phyloP scores from a whole-genome alignment of 495 filamentous ascomycete genomes.

The Penicillium paradoxum region DNA sequence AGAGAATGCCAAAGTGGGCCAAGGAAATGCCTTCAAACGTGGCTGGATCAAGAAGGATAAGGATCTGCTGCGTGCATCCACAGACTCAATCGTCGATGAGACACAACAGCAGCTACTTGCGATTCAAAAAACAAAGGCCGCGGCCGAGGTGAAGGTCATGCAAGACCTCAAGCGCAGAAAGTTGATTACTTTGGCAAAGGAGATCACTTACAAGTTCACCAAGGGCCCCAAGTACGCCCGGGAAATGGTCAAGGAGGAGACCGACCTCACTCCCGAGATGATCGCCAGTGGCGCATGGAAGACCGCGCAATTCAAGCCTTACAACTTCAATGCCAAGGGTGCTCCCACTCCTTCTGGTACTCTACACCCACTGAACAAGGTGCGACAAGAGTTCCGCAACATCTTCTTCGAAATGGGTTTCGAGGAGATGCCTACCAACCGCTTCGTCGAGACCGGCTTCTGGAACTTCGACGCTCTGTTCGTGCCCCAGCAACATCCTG shows the following conservation, averaged over 20 bases:
- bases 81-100: constrained; percentile 68
- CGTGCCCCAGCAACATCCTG: constrained; percentile 95
- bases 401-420: constrained; percentile 87
- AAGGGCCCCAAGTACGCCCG: constrained; percentile 85
- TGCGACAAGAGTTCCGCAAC: constrained; percentile 85
- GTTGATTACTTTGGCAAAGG: constrained; percentile 72
- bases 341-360: constrained; percentile 74
- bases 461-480: constrained; percentile 99
- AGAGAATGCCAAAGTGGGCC: constrained; percentile 82
- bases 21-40: constrained; percentile 92
- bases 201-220: constrained; percentile 73
- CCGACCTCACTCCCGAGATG: constrained; percentile 93
- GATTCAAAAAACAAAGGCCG: constrained; percentile 61
- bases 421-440: constrained; percentile 48
- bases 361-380: constrained; percentile 91
- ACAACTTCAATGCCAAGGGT: constrained; percentile 93
- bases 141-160: constrained; percentile 65
- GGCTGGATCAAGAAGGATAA: constrained; percentile 93
- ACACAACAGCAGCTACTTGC: constrained; percentile 68
- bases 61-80: constrained; percentile 54
- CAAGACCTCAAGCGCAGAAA: constrained; percentile 85
- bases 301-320: constrained; percentile 85
- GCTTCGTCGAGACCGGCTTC: constrained; percentile 92
- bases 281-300: constrained; percentile 62
- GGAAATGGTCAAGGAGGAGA: constrained; percentile 87